phyloP scores from a whole-genome alignment of 1,139 yeast genomes.

The Zhuliangozyma parablackwelliae region DNA sequence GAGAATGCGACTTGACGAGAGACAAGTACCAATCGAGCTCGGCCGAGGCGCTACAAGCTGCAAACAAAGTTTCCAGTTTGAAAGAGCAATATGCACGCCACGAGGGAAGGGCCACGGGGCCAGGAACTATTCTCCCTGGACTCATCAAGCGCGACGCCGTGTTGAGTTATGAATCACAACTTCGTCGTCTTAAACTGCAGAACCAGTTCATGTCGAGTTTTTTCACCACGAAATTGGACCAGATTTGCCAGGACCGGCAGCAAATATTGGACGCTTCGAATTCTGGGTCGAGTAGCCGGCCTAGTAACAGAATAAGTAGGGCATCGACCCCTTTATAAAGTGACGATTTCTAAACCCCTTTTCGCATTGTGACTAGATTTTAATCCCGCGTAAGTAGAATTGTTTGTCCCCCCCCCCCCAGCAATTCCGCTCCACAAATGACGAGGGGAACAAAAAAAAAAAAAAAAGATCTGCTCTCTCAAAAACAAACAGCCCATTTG shows the following conservation, averaged over 20 bases:
- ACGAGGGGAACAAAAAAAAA: too few species aligned
- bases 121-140: slow-evolving; percentile 39
- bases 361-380: too few species aligned
- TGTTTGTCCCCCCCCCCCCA: too few species aligned
- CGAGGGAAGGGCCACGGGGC: slow-evolving; percentile 36
- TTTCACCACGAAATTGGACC: slow-evolving; percentile 32
- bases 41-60: slow-evolving; percentile 50
- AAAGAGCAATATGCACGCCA: slow-evolving; percentile 26
- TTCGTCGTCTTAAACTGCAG: slow-evolving; percentile 24
- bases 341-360: too few species aligned
- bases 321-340: slow-evolving; percentile 34
- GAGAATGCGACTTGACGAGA: slow-evolving; percentile 41
- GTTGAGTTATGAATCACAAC: slow-evolving; percentile 22
- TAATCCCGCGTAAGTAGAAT: too few species aligned
- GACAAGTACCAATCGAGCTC: slow-evolving; percentile 50
- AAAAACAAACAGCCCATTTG: too few species aligned
- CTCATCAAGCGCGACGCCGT: slow-evolving; percentile 34
- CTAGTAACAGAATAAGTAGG: slow-evolving; percentile 36
- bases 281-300: slow-evolving; percentile 25
- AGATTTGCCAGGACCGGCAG: slow-evolving; percentile 37
- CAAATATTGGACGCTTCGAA: slow-evolving; percentile 25
- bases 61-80: slow-evolving; percentile 27
- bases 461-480: too few species aligned
- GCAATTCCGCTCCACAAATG: too few species aligned
- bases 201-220: slow-evolving; percentile 28